These are phyloP conservation scores for Rhodamnia rubescens DNA, from an alignment of 345 rosid genomes.

Conservation along the genomic window DNA sequence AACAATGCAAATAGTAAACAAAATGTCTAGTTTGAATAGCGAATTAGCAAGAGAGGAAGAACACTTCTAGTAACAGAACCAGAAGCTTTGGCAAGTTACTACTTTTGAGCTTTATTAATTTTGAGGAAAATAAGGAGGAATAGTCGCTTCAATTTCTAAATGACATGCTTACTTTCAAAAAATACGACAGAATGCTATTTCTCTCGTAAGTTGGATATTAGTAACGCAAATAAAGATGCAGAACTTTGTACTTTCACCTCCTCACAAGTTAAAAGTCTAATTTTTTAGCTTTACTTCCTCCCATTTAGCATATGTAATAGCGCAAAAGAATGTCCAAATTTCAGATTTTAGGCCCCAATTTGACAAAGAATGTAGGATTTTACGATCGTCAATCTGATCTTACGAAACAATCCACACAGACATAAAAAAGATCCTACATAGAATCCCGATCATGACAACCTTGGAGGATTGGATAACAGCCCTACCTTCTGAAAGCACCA, in stretches of 20 bases:
- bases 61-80: neutral
- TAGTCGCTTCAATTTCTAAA: neutral
- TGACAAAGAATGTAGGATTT: neutral
- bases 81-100: neutral
- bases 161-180: neutral
- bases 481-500: slow-evolving; percentile 45
- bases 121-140: neutral
- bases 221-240: neutral
- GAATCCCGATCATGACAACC: neutral
- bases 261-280: neutral
- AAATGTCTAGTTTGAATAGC: neutral
- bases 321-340: neutral
- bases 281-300: neutral
- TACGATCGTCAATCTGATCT: neutral
- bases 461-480: neutral
- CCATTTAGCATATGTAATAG: neutral
- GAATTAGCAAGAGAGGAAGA: neutral
- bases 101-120: neutral
- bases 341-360: neutral
- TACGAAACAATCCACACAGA: neutral
- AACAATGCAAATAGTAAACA: neutral
- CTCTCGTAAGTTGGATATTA: neutral
- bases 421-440: neutral
- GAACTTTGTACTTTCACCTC: neutral
- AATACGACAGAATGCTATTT: neutral